Conservation (phyloP, 768 basidiomycete genomes). For the Serendipita sp. region DNA sequence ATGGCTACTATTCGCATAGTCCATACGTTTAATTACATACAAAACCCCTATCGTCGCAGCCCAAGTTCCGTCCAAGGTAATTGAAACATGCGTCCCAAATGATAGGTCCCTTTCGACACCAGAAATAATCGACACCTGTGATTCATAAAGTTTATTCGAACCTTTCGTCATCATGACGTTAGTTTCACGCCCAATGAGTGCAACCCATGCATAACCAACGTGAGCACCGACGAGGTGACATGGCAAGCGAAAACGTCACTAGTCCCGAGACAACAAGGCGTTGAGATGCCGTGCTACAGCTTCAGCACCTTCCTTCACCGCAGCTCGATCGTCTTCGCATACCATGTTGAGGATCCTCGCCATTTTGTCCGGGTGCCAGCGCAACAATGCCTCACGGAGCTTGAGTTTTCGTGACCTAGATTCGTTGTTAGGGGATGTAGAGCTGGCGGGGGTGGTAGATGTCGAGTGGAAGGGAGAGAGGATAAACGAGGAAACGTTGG, state of each 20-base stretch:
- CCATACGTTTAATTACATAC: too few species aligned
- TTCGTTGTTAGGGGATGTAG: background rate
- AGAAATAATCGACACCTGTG: too few species aligned
- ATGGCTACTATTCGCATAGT: too few species aligned
- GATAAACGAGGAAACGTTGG: constrained; percentile 33
- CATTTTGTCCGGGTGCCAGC: constrained; percentile 57
- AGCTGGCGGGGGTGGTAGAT: constrained; percentile 14
- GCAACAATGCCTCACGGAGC: constrained; percentile 40
- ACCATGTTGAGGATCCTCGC: constrained; percentile 28
- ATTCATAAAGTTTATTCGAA: too few species aligned
- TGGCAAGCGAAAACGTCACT: background rate
- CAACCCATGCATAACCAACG: background rate
- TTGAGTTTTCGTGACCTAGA: constrained; percentile 31
- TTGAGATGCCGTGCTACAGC: constrained; percentile 24
- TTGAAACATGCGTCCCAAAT: too few species aligned
- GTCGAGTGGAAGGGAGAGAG: constrained; percentile 29
- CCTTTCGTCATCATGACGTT: background rate
- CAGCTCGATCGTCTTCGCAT: constrained; percentile 26
- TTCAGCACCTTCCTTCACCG: constrained; percentile 31
- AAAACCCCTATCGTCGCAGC: too few species aligned
- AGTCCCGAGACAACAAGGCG: constrained; percentile 15
- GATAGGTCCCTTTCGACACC: too few species aligned
- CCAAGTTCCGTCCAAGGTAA: too few species aligned
- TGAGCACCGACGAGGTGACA: too few species aligned
- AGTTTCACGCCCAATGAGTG: background rate